Base-by-base conservation (phyloP, 192 early-diverging fungal genomes). In the Phycomyces blakesleeanus region DNA sequence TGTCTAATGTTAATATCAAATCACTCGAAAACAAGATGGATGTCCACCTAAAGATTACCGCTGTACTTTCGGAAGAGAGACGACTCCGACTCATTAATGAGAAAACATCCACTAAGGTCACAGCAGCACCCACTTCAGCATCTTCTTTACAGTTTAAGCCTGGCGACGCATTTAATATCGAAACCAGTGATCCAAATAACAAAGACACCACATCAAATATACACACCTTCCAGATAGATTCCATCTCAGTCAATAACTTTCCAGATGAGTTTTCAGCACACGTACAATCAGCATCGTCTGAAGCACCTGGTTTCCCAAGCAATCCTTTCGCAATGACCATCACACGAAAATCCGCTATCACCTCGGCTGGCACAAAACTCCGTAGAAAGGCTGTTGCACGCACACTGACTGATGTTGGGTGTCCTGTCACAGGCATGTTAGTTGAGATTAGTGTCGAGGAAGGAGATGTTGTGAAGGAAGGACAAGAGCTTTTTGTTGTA, bases 1-100 rank as follows among this genome's bases (percentile, higher is more conserved):
- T 64, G 5, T 50, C 80, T 27, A 81, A 94, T 56, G 85, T 95
- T 20, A 90, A 93, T 64, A 95, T 91, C 11, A 87, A 90, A 18
- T 92, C 92, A 66, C 89, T 96, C 68, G 77, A 86, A 78, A 74
- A 53, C 8, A 56, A 51, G 39, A 68, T 64, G 29, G 20, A 37
- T 3, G 18, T 8, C 38, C 41, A 59, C 24, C 21, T 67, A 21
- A 12, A 58, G 40, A 18, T 34, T 0, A 52, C 47, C 21, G 10
- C 26, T 40, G 15, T 21, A 8, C 18, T 55, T 22, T 29, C 24
- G 20, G 29, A 10, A 27, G 14, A 52, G 29, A 39, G 24, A 51
- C n/a, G 24, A 3, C 15, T 10, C 1, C n/a, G 18, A 51, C 41
- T 57, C 0, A 14, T 4, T n/a, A n/a, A n/a, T 5, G 12, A n/a